These are phyloP conservation scores for Aureobasidium sp. DNA, from an alignment of 2,329 filamentous ascomycete genomes.

Conservation along the genomic window DNA sequence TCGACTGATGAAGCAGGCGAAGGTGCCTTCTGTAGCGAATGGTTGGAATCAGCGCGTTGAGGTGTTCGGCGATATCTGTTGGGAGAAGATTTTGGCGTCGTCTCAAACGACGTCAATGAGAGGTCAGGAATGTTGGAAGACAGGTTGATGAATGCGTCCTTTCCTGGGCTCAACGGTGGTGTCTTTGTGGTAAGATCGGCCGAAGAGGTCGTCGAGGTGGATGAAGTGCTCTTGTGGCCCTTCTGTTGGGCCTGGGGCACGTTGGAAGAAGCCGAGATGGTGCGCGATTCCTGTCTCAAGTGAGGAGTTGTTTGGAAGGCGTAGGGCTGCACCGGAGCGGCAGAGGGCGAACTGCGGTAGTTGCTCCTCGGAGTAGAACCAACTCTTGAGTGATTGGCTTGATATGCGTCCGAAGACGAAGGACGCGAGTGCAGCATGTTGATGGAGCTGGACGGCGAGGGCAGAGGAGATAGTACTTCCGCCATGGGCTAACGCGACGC, in stretches of 20 bases:
- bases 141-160: conserved; percentile 38
- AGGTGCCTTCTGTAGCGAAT: conserved; percentile 23
- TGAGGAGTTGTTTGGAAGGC: conserved; percentile 45
- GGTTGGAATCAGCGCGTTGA: conserved; percentile 42
- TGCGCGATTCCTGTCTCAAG: conserved; percentile 48
- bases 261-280: conserved; percentile 43
- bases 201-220: conserved; percentile 38
- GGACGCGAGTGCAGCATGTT: conserved; percentile 38
- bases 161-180: conserved; percentile 17
- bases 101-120: conserved; percentile 46
- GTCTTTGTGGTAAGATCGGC: conserved; percentile 14
- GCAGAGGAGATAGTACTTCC: conserved; percentile 40
- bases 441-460: conserved; percentile 38
- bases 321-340: conserved; percentile 41
- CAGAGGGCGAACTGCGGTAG: conserved; percentile 32
- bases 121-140: conserved; percentile 46
- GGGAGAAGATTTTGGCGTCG: conserved; percentile 58
- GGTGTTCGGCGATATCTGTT: conserved; percentile 73
- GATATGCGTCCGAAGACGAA: conserved; percentile 40
- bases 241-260: conserved; percentile 20
- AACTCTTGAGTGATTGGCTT: conserved; percentile 32
- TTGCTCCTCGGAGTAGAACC: conserved; percentile 34
- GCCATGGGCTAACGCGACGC: conserved; percentile 24
- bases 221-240: conserved; percentile 42
- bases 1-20: conserved; percentile 38